Evolutionary conservation across 108 stramenopile species (phyloP).

Genomic region (Cyclotella distinguenda): DNA sequence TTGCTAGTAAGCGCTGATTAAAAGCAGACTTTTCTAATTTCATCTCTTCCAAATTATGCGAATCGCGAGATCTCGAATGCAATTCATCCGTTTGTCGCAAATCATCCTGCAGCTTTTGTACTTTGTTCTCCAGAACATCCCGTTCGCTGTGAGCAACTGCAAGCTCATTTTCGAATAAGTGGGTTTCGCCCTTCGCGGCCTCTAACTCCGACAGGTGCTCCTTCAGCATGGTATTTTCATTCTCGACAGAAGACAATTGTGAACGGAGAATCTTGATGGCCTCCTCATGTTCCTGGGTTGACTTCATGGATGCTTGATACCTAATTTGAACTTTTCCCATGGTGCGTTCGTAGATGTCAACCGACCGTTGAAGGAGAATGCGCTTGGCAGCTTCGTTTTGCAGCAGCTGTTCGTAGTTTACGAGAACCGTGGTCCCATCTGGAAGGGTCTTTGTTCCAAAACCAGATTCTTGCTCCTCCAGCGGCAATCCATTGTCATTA

Average conservation of each 20-base stretch:
- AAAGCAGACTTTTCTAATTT: constrained; percentile 1
- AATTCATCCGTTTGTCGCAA: not conserved
- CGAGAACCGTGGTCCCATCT: constrained; percentile 50
- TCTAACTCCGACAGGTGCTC: constrained; percentile 17
- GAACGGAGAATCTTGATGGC: not conserved
- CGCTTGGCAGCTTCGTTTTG: constrained; percentile 66
- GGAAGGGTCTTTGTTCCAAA: constrained; percentile 44
- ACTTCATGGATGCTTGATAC: constrained; percentile 9
- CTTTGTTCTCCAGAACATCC: constrained; percentile 22
- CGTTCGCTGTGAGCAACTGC: constrained; percentile 12
- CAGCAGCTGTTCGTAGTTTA: constrained; percentile 64
- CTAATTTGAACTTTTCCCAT: constrained; percentile 14
- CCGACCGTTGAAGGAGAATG: constrained; percentile 61
- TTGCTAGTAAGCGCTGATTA: constrained; percentile 5
- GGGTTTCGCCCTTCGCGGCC: constrained; percentile 17
- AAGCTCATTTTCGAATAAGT: constrained; percentile 37
- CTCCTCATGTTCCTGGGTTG: constrained; percentile 21
- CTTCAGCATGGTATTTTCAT: constrained; percentile 24
- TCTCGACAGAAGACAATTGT: constrained; percentile 8
- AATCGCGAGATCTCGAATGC: not conserved
- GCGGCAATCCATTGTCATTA: constrained; percentile 13
- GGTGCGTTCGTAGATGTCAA: constrained; percentile 36
- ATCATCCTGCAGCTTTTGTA: constrained; percentile 5
- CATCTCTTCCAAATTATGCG: not conserved
- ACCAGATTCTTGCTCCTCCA: constrained; percentile 24